Conservation (phyloP, 345 rosid genomes). For the Angophora floribunda region DNA sequence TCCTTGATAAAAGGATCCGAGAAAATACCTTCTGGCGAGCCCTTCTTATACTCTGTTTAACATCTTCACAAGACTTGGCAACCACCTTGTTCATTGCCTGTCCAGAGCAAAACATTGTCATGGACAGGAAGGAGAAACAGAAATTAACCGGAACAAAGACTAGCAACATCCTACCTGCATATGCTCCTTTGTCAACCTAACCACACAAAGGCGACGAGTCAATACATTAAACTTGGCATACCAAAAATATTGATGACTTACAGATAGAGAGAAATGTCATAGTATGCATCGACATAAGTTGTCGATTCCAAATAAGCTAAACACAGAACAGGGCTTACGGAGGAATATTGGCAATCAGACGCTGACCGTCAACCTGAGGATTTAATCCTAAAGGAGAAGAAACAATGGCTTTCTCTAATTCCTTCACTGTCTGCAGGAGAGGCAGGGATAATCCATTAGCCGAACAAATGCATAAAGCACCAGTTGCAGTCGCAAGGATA, state of each 20-base stretch:
- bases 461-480: not conserved
- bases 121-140: not conserved
- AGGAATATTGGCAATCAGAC: conserved; percentile 79
- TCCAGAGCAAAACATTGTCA: not conserved
- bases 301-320: not conserved
- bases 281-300: not conserved
- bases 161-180: conserved; percentile 39
- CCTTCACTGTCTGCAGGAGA: conserved; percentile 61
- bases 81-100: conserved; percentile 94
- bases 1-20: not conserved
- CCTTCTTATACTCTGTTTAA: conserved; percentile 87
- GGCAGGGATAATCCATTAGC: not conserved
- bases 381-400: conserved; percentile 86
- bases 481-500: not conserved
- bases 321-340: conserved; percentile 30
- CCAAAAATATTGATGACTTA: not conserved
- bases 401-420: conserved; percentile 75
- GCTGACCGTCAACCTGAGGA: conserved; percentile 74
- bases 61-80: conserved; percentile 79
- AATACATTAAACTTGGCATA: not conserved
- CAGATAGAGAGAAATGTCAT: not conserved
- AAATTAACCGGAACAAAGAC: not conserved
- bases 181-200: conserved; percentile 95
- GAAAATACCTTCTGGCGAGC: conserved; percentile 72
- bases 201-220: not conserved